phyloP scores from a whole-genome alignment of 495 filamentous ascomycete species.

The Penicillium desertorum region DNA sequence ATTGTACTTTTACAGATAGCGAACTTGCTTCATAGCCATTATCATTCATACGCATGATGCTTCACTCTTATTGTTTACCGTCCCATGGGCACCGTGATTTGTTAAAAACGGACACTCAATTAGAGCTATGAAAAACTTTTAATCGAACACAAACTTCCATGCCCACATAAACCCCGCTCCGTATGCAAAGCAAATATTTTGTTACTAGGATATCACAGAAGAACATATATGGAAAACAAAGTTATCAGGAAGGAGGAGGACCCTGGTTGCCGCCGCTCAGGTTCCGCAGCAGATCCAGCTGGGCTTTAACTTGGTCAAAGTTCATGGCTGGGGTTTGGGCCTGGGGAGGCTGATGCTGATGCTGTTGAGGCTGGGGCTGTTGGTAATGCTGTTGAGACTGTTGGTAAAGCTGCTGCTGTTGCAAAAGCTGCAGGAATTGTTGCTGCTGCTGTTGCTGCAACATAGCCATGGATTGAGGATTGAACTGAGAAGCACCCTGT shows the following conservation, averaged over 20 bases:
- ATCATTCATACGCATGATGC: constrained; percentile 14
- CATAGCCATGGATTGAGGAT: constrained; percentile 61
- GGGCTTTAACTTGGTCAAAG: constrained; percentile 49
- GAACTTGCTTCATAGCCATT: constrained; percentile 14
- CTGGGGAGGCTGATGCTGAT: constrained; percentile 17
- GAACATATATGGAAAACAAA: constrained; percentile 15
- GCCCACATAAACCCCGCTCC: constrained; percentile 22
- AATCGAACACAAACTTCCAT: neutral
- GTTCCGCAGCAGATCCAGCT: constrained; percentile 47
- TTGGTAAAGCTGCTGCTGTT: constrained; percentile 28
- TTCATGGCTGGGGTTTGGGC: constrained; percentile 33
- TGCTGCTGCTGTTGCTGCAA: constrained; percentile 48
- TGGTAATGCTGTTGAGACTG: constrained; percentile 32
- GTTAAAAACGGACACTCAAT: constrained; percentile 1
- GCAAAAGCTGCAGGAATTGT: constrained; percentile 41
- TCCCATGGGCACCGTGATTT: constrained; percentile 5
- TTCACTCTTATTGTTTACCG: constrained; percentile 20
- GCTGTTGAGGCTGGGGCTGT: constrained; percentile 42
- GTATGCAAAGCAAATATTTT: constrained; percentile 39
- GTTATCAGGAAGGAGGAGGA: constrained; percentile 35
- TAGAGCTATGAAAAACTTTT: constrained; percentile 18
- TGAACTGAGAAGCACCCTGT: constrained; percentile 58
- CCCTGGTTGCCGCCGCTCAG: constrained; percentile 41
- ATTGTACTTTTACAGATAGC: constrained; percentile 12
- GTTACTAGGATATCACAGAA: constrained; percentile 18